Base-by-base conservation (phyloP, 257 asterid species). In the Plantago major region DNA sequence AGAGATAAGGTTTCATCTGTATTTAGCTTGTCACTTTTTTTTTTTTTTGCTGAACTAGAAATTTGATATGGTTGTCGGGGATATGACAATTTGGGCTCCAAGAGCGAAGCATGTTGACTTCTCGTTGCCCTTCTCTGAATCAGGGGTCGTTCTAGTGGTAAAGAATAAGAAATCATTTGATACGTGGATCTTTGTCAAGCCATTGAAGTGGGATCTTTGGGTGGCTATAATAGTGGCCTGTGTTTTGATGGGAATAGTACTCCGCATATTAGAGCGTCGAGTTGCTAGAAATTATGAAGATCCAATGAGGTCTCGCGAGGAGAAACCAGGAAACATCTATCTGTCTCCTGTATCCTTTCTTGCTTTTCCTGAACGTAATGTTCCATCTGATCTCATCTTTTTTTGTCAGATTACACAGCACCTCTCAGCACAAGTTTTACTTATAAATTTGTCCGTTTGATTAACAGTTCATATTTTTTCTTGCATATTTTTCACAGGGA, bases 141-240 rank as follows among this genome's bases (percentile, higher is more conserved):
- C 83, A 9, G 77, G 77, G 63, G 64, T 67, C 10, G 63, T 70
- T 37, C 60, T 66, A 52, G 79, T 78, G 37, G 77, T 71, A 1
- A 67, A 51, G 30, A 38, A 61, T 54, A 62, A 46, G 57, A 62
- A 65, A 30, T 53, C 52, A 22, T 59, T 50, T 17, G 67, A 68
- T 55, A 70, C 67, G 64, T 74, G 77, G 77, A 46, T 56, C 26
- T 78, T 74, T 19, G 7, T 51, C 3, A 57, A 57, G 67, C 79
- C 79, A 18, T 58, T 78, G 19, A 52, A 60, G 1, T 67, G 75
- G 79, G 79, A 78, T 71, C 79, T 78, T 46, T 78, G 83, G 83
- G 13, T 74, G 6, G 30, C 79, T 10, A 64, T 76, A 13, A 10
- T 69, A 9, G 46, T 43, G 7, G 42, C 76, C 37, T 69, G 76